These are phyloP conservation scores for Margaritispora aquatica DNA, from an alignment of 495 filamentous ascomycete species.

Conservation along the genomic window DNA sequence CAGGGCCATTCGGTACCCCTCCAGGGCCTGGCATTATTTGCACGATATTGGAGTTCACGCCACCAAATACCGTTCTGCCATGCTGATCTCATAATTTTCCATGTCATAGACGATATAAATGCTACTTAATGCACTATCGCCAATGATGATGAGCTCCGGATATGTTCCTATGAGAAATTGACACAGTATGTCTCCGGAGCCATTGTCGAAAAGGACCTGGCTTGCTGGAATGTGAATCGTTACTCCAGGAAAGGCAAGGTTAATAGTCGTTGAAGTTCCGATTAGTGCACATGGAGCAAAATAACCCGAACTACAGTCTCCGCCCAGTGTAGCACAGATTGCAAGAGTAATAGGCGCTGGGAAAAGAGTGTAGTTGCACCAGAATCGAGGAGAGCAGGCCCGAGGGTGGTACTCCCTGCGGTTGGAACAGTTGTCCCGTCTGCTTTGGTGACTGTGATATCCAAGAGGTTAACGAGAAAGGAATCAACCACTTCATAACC, in stretches of 20 bases:
- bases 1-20: constrained; percentile 46
- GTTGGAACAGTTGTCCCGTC: background rate
- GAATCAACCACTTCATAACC: background rate
- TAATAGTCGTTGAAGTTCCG: constrained; percentile 20
- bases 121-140: constrained; percentile 87
- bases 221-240: constrained; percentile 65
- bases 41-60: constrained; percentile 51
- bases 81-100: constrained; percentile 71
- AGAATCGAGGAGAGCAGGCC: background rate
- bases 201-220: constrained; percentile 65
- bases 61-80: constrained; percentile 81
- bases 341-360: background rate
- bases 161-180: constrained; percentile 39
- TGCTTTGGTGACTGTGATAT: background rate
- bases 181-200: constrained; percentile 50
- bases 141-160: constrained; percentile 53
- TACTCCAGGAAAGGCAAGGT: constrained; percentile 52
- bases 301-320: background rate
- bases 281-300: background rate
- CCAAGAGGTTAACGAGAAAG: background rate
- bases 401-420: background rate
- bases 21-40: constrained; percentile 62
- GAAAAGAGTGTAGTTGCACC: background rate
- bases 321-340: background rate
- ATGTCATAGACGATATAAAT: constrained; percentile 93